These are phyloP conservation scores for Amanita rimosa DNA, from an alignment of 768 basidiomycete genomes.

Conservation along the genomic window DNA sequence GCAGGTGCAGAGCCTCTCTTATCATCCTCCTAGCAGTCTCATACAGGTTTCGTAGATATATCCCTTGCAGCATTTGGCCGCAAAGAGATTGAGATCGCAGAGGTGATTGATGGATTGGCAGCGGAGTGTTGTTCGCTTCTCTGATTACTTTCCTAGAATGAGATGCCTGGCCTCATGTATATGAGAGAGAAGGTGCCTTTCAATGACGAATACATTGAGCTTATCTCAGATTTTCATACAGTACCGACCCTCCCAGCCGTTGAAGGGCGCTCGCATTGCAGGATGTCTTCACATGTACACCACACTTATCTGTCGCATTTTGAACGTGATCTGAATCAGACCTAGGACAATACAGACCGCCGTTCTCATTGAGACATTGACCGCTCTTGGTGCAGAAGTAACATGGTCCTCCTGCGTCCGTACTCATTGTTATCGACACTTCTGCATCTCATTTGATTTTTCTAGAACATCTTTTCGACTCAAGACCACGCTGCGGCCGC, in stretches of 20 bases:
- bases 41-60: slow-evolving; percentile 41
- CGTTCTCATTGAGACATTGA: slow-evolving; percentile 96
- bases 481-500: slow-evolving; percentile 99
- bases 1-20: slow-evolving; percentile 41
- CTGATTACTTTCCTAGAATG: slow-evolving; percentile 39
- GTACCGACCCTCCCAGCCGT: slow-evolving; percentile 73
- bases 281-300: slow-evolving; percentile 93
- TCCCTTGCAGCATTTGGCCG: slow-evolving; percentile 99
- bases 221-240: slow-evolving; percentile 17
- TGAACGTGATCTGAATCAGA: slow-evolving; percentile 6
- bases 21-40: slow-evolving; percentile 3
- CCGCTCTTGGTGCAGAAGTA: slow-evolving; percentile 91
- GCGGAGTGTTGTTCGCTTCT: not conserved
- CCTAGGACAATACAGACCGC: slow-evolving; percentile 96
- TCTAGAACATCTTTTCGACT: slow-evolving; percentile 96
- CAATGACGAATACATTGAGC: not conserved
- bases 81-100: slow-evolving; percentile 99
- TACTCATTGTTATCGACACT: slow-evolving; percentile 8
- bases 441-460: not conserved
- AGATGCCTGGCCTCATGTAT: slow-evolving; percentile 95
- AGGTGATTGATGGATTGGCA: slow-evolving; percentile 42
- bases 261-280: slow-evolving; percentile 92
- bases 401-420: slow-evolving; percentile 96
- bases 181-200: slow-evolving; percentile 66
- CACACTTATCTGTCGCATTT: slow-evolving; percentile 12